phyloP scores from a whole-genome alignment of 441 rosid genomes.

The Mallotus japonicus region DNA sequence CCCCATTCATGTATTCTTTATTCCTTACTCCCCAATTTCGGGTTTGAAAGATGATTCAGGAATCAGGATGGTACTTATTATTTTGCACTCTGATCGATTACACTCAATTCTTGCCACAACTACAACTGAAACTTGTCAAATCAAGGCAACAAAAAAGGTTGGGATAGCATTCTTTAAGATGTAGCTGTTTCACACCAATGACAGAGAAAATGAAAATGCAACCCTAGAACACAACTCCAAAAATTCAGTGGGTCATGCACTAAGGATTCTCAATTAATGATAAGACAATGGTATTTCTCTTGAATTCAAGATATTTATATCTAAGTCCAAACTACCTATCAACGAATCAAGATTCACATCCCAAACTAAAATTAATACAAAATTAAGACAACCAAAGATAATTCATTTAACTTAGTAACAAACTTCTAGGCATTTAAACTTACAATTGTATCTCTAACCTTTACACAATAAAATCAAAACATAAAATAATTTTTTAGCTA shows the following conservation, averaged over 20 bases:
- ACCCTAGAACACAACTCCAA: too few relatives aligned
- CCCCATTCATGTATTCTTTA: neutral
- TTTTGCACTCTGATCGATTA: neutral
- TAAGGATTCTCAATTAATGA: neutral
- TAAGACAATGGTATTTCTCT: too few relatives aligned
- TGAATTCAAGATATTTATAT: neutral
- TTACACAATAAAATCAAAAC: slow-evolving; percentile 33
- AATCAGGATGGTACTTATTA: neutral
- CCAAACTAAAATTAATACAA: too few relatives aligned
- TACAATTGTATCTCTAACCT: slow-evolving; percentile 68
- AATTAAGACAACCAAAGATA: neutral
- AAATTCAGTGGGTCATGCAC: too few relatives aligned
- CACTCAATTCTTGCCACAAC: neutral
- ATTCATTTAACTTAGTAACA: slow-evolving; percentile 47
- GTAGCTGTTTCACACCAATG: too few relatives aligned
- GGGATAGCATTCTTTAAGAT: too few relatives aligned
- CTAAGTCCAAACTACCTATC: neutral
- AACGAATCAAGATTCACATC: neutral
- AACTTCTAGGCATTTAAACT: slow-evolving; percentile 57
- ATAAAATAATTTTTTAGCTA: neutral
- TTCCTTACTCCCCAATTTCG: neutral
- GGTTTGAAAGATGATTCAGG: neutral
- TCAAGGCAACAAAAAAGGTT: neutral
- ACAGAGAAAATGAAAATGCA: too few relatives aligned
- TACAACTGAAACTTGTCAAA: neutral